A percentile compares a stretch with the other conserved stretches of the same genome.
Evolutionary conservation across 495 filamentous ascomycete genomes (phyloP).

Genomic region (Apodospora peruviana): DNA sequence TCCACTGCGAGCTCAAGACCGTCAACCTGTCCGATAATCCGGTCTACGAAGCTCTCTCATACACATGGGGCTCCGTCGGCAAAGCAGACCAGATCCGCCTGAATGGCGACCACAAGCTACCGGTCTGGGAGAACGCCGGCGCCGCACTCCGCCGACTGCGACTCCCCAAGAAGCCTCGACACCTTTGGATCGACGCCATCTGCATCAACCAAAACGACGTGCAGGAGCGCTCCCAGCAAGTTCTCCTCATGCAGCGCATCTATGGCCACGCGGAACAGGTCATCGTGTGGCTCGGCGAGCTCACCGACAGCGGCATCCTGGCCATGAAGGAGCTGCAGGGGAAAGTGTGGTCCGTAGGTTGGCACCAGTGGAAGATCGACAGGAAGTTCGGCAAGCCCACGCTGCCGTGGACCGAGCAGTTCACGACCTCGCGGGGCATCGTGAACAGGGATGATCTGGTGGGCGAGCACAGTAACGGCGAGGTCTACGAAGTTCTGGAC

Average conservation of each 20-base stretch:
- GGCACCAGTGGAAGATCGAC: background rate
- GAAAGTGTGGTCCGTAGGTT: background rate
- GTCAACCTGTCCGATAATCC: background rate
- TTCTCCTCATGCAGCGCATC: background rate
- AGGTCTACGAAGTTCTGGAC: conserved; percentile 5
- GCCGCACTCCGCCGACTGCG: background rate
- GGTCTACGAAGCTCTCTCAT: background rate
- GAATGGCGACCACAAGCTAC: background rate
- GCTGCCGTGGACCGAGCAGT: background rate
- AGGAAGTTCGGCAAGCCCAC: background rate
- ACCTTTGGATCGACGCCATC: conserved; percentile 1
- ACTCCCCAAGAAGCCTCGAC: background rate
- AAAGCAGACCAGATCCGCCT: background rate
- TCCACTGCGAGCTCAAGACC: background rate
- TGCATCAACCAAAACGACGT: conserved; percentile 4
- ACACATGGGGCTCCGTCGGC: background rate
- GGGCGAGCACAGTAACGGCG: background rate
- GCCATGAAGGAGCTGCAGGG: background rate
- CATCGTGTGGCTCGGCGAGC: conserved; percentile 1
- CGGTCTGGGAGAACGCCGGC: background rate
- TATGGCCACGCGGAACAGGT: conserved; percentile 2
- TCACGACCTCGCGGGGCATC: background rate
- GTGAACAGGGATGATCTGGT: background rate
- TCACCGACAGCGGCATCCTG: background rate
- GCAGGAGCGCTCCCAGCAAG: background rate